Base-by-base conservation (phyloP, 2,329 filamentous ascomycete species). In the Ophiocordyceps australis region DNA sequence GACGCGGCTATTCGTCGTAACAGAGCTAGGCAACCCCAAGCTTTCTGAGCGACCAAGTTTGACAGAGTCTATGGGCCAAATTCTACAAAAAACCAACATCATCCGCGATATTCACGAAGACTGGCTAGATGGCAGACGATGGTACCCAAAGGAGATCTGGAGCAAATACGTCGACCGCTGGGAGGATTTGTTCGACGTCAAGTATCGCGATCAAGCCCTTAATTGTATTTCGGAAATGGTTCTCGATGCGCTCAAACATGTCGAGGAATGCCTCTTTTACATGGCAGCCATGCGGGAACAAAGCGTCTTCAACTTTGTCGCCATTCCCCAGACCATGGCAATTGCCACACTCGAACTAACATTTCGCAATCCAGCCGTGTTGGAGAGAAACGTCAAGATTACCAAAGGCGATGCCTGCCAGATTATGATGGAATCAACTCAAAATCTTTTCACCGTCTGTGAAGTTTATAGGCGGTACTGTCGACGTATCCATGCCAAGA, bases 31-130 rank as follows among this genome's bases (percentile, higher is more conserved):
- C 32, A 94, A 94, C 49, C 76, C 80, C 3, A 78, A 74, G 29
- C 65, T 98, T 26, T 57, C 86, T 27, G 66, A 85, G 34, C 71
- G 81, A 26, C 73, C 78, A 18, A 62, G 81, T 32, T 66, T 98
- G 25, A 80, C 82, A 39, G 85, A 93, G 53, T 86, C 82, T 23
- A 98, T 98, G 89, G 89, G 82, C 14, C 78, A 93, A 38, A 93
- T 98, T 53, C 59, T 98, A 33, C 89, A 98, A 47, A 93, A 98
- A 62, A 92, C 83, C 36, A 98, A 98, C 62, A 94, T 98, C 49
- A 94, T 95, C 45, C 81, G 89, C 45, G 89, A 98, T 48, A 68
- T 95, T 35, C 72, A 74, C 39, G 89, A 98, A 50, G 89, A 98
- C 45, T 74, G 74, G 39, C 67, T 79, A 31, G 89, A 95, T 50